These are phyloP conservation scores for Oldenlandia corymbosa DNA, from an alignment of 257 asterid species.

Conservation along the genomic window DNA sequence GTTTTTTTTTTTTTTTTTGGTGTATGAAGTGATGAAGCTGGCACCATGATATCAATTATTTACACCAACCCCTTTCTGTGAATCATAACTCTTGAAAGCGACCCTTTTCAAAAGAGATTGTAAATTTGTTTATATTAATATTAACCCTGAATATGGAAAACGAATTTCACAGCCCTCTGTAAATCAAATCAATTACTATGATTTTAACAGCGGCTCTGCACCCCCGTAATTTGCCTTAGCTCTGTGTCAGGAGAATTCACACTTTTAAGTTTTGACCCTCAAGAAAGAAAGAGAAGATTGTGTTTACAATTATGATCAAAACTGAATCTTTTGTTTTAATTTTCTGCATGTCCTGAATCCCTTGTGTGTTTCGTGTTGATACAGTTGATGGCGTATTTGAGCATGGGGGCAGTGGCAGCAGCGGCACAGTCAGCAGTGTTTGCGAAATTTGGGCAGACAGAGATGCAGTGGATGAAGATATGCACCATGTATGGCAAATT, in stretches of 20 bases:
- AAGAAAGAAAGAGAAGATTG: no score
- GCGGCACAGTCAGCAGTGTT: slow-evolving; percentile 55
- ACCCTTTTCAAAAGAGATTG: slow-evolving; percentile 2
- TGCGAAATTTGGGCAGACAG: slow-evolving; percentile 65
- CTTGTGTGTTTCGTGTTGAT: neutral
- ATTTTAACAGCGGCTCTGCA: slow-evolving; percentile 1
- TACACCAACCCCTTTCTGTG: neutral
- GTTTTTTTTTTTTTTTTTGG: no score
- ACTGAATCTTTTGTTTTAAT: no score
- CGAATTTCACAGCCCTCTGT: no score
- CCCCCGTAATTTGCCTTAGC: neutral
- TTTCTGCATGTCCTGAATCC: neutral
- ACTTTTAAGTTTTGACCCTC: neutral
- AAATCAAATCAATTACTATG: no score
- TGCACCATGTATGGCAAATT: slow-evolving; percentile 62
- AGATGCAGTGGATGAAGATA: slow-evolving; percentile 85
- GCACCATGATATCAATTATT: neutral
- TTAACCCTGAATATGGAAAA: no score
- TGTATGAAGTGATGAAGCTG: no score
- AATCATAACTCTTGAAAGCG: neutral
- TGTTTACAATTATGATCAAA: no score
- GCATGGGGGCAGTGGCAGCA: slow-evolving; percentile 70
- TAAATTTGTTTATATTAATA: no score
- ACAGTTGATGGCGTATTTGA: slow-evolving; percentile 78
- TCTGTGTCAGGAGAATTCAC: neutral